These are phyloP conservation scores for Chalciporus pseudorubinellus DNA, from an alignment of 768 basidiomycete species.

Conservation along the genomic window DNA sequence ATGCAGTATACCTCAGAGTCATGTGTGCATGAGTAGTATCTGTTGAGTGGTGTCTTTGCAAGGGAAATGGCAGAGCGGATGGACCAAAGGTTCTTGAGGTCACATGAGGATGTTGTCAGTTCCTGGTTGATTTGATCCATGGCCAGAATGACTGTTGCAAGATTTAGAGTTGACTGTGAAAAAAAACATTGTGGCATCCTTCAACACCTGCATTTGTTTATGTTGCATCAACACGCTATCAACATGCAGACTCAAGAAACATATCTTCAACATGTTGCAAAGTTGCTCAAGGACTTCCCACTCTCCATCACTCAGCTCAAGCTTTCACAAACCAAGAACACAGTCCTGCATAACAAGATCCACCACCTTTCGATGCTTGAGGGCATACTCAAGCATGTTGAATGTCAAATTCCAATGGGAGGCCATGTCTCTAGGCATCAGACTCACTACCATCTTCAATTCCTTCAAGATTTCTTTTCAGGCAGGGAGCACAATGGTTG, in stretches of 20 bases:
- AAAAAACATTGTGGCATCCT: slow-evolving; percentile 28
- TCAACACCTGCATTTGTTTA: slow-evolving; percentile 22
- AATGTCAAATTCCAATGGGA: slow-evolving; percentile 16
- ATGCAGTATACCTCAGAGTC: not conserved
- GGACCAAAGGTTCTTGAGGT: not conserved
- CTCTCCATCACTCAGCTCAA: slow-evolving; percentile 9
- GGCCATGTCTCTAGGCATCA: slow-evolving; percentile 23
- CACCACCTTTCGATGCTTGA: not conserved
- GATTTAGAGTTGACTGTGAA: slow-evolving; percentile 13
- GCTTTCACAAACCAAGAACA: slow-evolving; percentile 11
- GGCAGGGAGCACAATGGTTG: slow-evolving; percentile 13
- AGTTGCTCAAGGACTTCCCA: slow-evolving; percentile 17
- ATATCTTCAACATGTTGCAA: not conserved
- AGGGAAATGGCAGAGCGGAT: not conserved
- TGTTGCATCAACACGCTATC: not conserved
- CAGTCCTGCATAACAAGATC: not conserved
- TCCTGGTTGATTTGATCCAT: slow-evolving; percentile 33
- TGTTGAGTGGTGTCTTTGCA: slow-evolving; percentile 3
- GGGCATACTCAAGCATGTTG: not conserved
- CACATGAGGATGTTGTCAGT: slow-evolving; percentile 5
- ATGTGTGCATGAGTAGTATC: slow-evolving; percentile 1
- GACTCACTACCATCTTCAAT: not conserved
- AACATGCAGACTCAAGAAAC: too few relatives aligned
- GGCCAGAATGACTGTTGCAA: slow-evolving; percentile 31
- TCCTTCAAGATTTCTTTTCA: slow-evolving; percentile 8